Base-by-base conservation (phyloP, 2,329 filamentous ascomycete species). In the Ceratocystiopsis minuta region DNA sequence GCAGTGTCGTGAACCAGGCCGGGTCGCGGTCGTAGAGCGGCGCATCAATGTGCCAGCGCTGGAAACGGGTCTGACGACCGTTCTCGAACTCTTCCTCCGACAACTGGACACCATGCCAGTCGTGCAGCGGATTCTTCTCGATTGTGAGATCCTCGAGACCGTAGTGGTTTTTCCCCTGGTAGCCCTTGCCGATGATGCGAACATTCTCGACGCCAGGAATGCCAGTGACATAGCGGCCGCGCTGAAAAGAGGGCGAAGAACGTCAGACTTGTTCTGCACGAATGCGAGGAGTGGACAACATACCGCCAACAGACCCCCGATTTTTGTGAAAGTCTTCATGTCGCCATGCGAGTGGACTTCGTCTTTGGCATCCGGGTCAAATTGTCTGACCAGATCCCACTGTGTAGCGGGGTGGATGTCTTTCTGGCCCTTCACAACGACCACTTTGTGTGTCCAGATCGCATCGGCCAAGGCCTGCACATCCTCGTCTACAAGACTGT, bases 41-140 rank as follows among this genome's bases (percentile, higher is more conserved):
- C 9, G 61, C 64, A 44, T 67, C 63, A n/a, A 66, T 62, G 45
- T 67, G 64, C 64, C 64, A 67, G 20, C 60, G 53, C 38, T 66
- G 63, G 44, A 66, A 66, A 16, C 63, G 60, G 1, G 61, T 64
- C 36, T 62, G 55, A 11, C 64, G 55, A 11, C 64, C 63, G 6
- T 52, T 47, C 2, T 55, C 48, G 43, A 65, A 65, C 5, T 62
- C 57, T 1, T 54, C 53, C 6, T 50, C 42, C 1, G 52, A 42
- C 12, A 61, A 54, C 13, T 52, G 48, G 6, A 55, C 50, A 7
- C 52, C 50, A 39, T 67, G 61, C 48, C 55, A 65, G 37, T 57
- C 54, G 46, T 64, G 59, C 16, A 51, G 53, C 15, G 57, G 50
- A 3, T 47, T 56, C 50, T 42, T 51, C 1, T 42, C 46, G 9